A percentile compares a stretch with the other conserved stretches of the same genome.
These are phyloP conservation scores for Fusarium nelsonii DNA, from an alignment of 2,329 filamentous ascomycete genomes.

Conservation along the genomic window DNA sequence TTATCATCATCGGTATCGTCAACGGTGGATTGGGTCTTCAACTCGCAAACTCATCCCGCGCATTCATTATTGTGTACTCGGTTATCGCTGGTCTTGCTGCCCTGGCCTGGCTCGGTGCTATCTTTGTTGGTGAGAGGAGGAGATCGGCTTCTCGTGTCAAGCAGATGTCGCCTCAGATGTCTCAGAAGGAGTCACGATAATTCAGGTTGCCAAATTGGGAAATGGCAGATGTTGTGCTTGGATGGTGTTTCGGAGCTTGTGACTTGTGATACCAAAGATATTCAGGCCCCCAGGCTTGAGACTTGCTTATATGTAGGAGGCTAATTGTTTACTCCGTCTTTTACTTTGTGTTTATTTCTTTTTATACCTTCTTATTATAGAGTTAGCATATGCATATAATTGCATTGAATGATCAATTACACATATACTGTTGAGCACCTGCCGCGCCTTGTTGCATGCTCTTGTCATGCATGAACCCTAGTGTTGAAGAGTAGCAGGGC, in stretches of 20 bases:
- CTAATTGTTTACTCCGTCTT: neutral
- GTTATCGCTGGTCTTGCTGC: slow-evolving; percentile 66
- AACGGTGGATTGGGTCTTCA: slow-evolving; percentile 73
- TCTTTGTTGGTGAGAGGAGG: slow-evolving; percentile 30
- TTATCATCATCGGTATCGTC: slow-evolving; percentile 70
- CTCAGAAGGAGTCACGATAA: slow-evolving; percentile 37
- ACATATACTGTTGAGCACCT: neutral
- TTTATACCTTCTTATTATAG: neutral
- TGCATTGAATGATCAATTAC: neutral
- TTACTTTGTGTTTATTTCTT: neutral
- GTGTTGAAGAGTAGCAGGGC: neutral
- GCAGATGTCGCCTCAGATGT: slow-evolving; percentile 46
- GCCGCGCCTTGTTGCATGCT: neutral
- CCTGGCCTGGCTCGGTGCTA: slow-evolving; percentile 57
- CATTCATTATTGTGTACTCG: slow-evolving; percentile 66
- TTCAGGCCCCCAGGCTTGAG: slow-evolving; percentile 1
- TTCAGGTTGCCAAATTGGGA: neutral
- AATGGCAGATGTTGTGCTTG: slow-evolving; percentile 7
- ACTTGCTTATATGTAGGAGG: neutral
- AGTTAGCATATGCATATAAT: neutral
- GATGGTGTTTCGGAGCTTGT: slow-evolving; percentile 24
- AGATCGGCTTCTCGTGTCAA: slow-evolving; percentile 31
- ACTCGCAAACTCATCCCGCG: slow-evolving; percentile 57
- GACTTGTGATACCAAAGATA: slow-evolving; percentile 36
- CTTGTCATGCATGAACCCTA: neutral